Evolutionary conservation across 1,139 yeast genomes (phyloP), one percentile per base, ranked within the genome.

Genomic region (Candida sp.): DNA sequence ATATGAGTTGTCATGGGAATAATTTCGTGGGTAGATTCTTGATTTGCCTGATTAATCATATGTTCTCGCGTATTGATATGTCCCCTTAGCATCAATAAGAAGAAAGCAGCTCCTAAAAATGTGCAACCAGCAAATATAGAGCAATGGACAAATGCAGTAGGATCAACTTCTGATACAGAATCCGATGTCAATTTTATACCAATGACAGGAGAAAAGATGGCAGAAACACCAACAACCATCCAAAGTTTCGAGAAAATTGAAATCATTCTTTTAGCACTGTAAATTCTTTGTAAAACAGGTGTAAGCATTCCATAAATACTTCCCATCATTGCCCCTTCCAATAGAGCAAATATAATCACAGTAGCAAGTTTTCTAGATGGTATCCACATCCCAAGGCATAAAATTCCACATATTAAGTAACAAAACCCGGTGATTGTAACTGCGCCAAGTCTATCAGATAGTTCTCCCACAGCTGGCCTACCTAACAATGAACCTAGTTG

Each of bases 371-470:
- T 78, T 40, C 77, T 60, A 11, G 81, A 73, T 3, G 84, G 84
- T 34, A 81, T 70, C 87, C 87, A 82, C 78, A 82, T 77, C 2
- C 81, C 82, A 34, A 64, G 60, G 30, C 66, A 71, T 44, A 60
- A 63, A 35, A 66, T 60, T 39, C 79, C 79, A 43, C 68, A 63
- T 23, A 64, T 42, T 39, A 53, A 33, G 47, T 63, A 66, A 22
- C 60, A 61, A 1, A 71, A 68, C 3, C 66, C 50, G 5, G 73
- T 49, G 11, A 73, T 60, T 38, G 79, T 77, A 23, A 73, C 49
- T 5, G 79, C 63, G 0, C 85, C 85, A 35, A 61, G 48, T 21
- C 53, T 57, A 54, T 77, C 82, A 4, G 79, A 74, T 3, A 70
- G 5, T 33, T 64, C 56, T 4, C 81, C 82, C 6, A 81, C 76